These are phyloP conservation scores for Silene conica DNA, from an alignment of 148 eudicot species.

Conservation along the genomic window DNA sequence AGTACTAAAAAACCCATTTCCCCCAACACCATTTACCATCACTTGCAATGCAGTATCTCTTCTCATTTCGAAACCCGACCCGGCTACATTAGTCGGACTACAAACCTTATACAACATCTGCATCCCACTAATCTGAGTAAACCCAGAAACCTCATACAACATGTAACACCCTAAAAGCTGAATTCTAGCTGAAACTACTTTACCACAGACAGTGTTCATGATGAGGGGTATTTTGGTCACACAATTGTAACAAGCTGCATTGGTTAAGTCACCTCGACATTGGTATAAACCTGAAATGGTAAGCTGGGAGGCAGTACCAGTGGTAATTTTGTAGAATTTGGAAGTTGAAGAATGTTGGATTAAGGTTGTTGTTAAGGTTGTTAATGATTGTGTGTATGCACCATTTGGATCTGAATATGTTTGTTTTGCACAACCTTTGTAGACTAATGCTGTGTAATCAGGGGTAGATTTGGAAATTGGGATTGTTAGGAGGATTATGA, in stretches of 20 bases:
- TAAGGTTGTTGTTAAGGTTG: constrained; percentile 52
- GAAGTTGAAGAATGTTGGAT: constrained; percentile 68
- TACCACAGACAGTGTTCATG: constrained; percentile 71
- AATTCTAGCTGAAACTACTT: constrained; percentile 59
- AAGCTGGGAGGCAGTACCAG: constrained; percentile 54
- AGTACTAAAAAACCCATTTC: constrained; percentile 59
- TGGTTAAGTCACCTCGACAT: constrained; percentile 77
- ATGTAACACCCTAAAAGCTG: constrained; percentile 82
- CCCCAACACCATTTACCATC: constrained; percentile 46
- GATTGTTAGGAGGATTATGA: background rate
- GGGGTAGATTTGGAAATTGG: constrained; percentile 30
- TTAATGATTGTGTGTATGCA: constrained; percentile 53
- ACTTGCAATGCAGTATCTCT: constrained; percentile 65
- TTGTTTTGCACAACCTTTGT: constrained; percentile 93
- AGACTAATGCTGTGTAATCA: constrained; percentile 52
- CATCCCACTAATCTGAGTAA: constrained; percentile 69
- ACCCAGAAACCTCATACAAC: constrained; percentile 71
- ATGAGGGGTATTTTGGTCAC: constrained; percentile 58
- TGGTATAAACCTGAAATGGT: constrained; percentile 70
- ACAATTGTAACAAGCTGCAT: constrained; percentile 65
- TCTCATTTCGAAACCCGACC: constrained; percentile 62
- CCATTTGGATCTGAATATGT: constrained; percentile 81
- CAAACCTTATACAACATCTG: constrained; percentile 66
- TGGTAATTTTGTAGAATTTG: constrained; percentile 56
- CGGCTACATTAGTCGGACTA: constrained; percentile 39